Evolutionary conservation across 257 asterid species (phyloP).

Genomic region (Linaria vulgaris): DNA sequence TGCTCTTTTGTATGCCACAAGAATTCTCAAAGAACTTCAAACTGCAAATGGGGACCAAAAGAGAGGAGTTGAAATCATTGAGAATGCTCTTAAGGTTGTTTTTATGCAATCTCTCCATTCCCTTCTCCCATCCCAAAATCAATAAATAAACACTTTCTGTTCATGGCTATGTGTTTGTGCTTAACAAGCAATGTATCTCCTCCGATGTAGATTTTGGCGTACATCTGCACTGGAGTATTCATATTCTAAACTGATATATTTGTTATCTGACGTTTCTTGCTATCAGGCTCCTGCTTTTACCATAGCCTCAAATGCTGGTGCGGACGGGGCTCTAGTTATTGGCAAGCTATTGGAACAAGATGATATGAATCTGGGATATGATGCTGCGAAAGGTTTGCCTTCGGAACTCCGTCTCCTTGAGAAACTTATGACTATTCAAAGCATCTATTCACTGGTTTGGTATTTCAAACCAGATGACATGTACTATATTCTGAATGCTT

Average conservation of each 20-base stretch:
- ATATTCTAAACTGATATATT: background rate
- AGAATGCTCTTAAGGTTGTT: slow-evolving; percentile 79
- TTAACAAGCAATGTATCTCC: background rate
- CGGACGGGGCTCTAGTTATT: slow-evolving; percentile 59
- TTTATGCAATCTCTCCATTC: slow-evolving; percentile 6
- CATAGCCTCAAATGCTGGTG: slow-evolving; percentile 86
- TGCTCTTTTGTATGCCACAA: slow-evolving; percentile 78
- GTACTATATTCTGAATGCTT: slow-evolving; percentile 1
- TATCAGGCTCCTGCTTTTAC: slow-evolving; percentile 73
- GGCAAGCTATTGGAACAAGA: slow-evolving; percentile 83
- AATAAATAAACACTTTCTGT: background rate
- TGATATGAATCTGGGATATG: slow-evolving; percentile 68
- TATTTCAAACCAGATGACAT: background rate
- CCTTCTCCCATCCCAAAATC: background rate
- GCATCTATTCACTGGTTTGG: background rate
- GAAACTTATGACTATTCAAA: slow-evolving; percentile 9
- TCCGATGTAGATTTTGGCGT: background rate
- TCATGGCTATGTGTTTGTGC: background rate
- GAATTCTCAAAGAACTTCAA: slow-evolving; percentile 56
- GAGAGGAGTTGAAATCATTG: slow-evolving; percentile 75
- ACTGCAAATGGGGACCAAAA: slow-evolving; percentile 73
- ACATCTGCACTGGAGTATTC: background rate
- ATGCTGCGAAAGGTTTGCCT: slow-evolving; percentile 81
- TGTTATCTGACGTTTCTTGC: slow-evolving; percentile 25
- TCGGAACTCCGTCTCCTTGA: slow-evolving; percentile 13